Conservation (phyloP, 2,329 filamentous ascomycete species). For the Trichoderma arundinaceum region DNA sequence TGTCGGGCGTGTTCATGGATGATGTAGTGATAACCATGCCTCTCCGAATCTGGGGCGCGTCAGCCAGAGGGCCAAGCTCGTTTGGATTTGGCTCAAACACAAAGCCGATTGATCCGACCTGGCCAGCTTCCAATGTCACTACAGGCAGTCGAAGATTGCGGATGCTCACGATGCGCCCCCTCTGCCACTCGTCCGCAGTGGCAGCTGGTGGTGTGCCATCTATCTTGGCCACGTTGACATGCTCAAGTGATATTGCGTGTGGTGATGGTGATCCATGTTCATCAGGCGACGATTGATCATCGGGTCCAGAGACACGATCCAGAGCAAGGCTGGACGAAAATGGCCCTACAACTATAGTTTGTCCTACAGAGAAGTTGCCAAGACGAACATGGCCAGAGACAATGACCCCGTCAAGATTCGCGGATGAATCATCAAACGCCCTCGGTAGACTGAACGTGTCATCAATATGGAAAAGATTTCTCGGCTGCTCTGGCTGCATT, state of each 20-base stretch:
- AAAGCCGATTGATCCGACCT: conserved; percentile 89
- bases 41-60: conserved; percentile 63
- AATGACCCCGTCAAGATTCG: conserved; percentile 62
- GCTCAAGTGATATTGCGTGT: conserved; percentile 60
- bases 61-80: conserved; percentile 12
- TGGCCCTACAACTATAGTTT: conserved; percentile 79
- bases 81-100: conserved; percentile 55
- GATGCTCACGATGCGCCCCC: conserved; percentile 81
- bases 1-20: conserved; percentile 62
- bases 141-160: conserved; percentile 88
- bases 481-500: conserved; percentile 64
- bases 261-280: conserved; percentile 58
- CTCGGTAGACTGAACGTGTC: conserved; percentile 81
- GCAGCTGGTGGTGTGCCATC: conserved; percentile 58
- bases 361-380: conserved; percentile 77
- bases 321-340: conserved; percentile 66
- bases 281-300: conserved; percentile 55
- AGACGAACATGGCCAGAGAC: conserved; percentile 85
- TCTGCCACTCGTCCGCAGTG: conserved; percentile 74
- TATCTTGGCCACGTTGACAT: conserved; percentile 58
- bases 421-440: conserved; percentile 52
- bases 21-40: conserved; percentile 81
- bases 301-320: conserved; percentile 43
- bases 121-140: conserved; percentile 73
- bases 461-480: conserved; percentile 83